Conservation (phyloP, 2,329 filamentous ascomycete species). For the Chlorencoelia australis region DNA sequence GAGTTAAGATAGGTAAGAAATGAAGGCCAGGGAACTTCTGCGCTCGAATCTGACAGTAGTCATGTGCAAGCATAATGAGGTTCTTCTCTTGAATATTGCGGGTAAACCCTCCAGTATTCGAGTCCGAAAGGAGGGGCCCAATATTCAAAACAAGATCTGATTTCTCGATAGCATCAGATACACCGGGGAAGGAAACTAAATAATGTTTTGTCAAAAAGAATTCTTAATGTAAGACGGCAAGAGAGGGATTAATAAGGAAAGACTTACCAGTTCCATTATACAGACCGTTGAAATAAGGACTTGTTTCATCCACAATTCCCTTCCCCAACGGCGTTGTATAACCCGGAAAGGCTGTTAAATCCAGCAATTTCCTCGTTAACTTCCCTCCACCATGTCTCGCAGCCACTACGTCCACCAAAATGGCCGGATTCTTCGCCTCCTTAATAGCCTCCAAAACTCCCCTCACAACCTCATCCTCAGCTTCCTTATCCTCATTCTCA, state of each 20-base stretch:
- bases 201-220: constrained; percentile 27
- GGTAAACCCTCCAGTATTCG: constrained; percentile 35
- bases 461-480: constrained; percentile 25
- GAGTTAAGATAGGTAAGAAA: constrained; percentile 67
- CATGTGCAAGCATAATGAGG: constrained; percentile 13
- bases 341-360: too few relatives aligned
- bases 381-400: too few relatives aligned
- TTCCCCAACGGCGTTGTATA: too few relatives aligned
- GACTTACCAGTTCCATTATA: too few relatives aligned
- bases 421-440: too few relatives aligned
- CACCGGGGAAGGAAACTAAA: constrained; percentile 16
- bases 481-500: constrained; percentile 42
- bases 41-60: constrained; percentile 18
- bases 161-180: constrained; percentile 30
- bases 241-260: too few relatives aligned
- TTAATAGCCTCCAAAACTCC: too few relatives aligned
- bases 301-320: too few relatives aligned
- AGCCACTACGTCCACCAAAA: too few relatives aligned
- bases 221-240: too few relatives aligned
- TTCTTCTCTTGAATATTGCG: constrained; percentile 25
- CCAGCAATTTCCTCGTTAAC: too few relatives aligned
- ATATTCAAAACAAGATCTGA: constrained; percentile 38
- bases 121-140: constrained; percentile 37
- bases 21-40: constrained; percentile 29
- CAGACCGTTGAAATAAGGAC: too few relatives aligned